Evolutionary conservation across 140 eudicot species (phyloP).

Genomic region (Erigeron philadelphicus): DNA sequence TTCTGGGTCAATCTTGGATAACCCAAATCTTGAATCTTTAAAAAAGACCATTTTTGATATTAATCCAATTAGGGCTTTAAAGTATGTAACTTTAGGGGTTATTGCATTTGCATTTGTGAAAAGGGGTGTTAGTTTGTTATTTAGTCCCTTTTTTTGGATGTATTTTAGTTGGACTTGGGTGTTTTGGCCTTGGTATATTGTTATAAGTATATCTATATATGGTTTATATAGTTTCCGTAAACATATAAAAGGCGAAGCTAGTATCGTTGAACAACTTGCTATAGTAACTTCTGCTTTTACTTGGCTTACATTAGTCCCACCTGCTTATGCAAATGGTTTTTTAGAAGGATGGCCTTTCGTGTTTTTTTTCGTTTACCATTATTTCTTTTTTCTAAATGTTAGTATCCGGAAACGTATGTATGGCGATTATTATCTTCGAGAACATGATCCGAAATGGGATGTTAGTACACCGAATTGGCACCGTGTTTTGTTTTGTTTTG

Average conservation of each 20-base stretch:
- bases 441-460: constrained; percentile 86
- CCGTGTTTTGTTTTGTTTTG: constrained; percentile 49
- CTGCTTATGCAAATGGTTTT: constrained; percentile 72
- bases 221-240: constrained; percentile 52
- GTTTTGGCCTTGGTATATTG: constrained; percentile 86
- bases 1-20: constrained; percentile 20
- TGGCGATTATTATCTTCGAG: constrained; percentile 51
- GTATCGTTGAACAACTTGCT: constrained; percentile 52
- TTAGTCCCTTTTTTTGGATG: constrained; percentile 86
- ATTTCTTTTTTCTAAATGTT: constrained; percentile 70
- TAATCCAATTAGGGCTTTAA: constrained; percentile 53
- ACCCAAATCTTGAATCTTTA: constrained; percentile 20
- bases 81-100: constrained; percentile 42
- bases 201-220: constrained; percentile 45
- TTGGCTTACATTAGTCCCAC: constrained; percentile 77
- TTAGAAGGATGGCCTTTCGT: constrained; percentile 90
- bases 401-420: constrained; percentile 65
- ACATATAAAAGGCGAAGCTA: constrained; percentile 56
- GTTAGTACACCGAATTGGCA: constrained; percentile 38
- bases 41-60: constrained; percentile 40
- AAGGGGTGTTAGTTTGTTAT: constrained; percentile 42
- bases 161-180: constrained; percentile 89
- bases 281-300: constrained; percentile 61
- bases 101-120: constrained; percentile 44
- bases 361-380: constrained; percentile 72